A percentile compares a stretch with the other conserved stretches of the same genome.
Conservation (phyloP, 768 basidiomycete species). For the Pleurotus giganteus region DNA sequence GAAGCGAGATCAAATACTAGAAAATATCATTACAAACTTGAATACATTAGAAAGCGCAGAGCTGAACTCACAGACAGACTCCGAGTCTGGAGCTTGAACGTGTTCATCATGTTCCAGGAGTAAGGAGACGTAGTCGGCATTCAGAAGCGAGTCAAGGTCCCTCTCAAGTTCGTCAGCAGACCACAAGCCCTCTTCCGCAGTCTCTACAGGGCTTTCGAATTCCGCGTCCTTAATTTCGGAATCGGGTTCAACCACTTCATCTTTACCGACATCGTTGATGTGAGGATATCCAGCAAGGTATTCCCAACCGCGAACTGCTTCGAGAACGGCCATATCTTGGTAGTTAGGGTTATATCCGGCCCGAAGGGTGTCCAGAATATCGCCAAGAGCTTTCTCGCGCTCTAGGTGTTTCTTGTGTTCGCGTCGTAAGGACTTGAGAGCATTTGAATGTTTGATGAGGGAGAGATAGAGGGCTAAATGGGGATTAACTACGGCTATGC, state of each 20-base stretch:
- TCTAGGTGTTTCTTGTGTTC: conserved; percentile 72
- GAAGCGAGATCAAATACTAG: conserved; percentile 77
- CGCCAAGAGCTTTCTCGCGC: conserved; percentile 73
- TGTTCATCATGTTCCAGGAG: conserved; percentile 78
- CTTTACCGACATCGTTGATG: conserved; percentile 65
- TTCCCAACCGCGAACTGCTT: conserved; percentile 94
- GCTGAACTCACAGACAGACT: conserved; percentile 52
- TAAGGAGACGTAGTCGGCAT: conserved; percentile 69
- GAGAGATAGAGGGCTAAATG: conserved; percentile 72
- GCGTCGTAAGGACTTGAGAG: conserved; percentile 73
- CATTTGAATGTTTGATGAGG: conserved; percentile 68
- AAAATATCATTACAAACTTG: conserved; percentile 1
- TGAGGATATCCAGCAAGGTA: conserved; percentile 67
- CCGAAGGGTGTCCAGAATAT: conserved; percentile 80
- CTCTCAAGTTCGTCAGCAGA: conserved; percentile 54
- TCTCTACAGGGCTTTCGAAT: conserved; percentile 37
- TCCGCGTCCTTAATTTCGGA: conserved; percentile 30
- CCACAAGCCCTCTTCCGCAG: conserved; percentile 61
- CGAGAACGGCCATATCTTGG: conserved; percentile 98
- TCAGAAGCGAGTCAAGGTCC: conserved; percentile 54
- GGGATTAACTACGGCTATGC: conserved; percentile 2
- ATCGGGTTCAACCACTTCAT: conserved; percentile 26
- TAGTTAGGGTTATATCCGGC: conserved; percentile 97
- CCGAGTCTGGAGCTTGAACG: conserved; percentile 45
- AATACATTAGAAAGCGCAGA: not conserved